Evolutionary conservation across 352 stramenopile genomes (phyloP).

Genomic region (Pythium sp.): DNA sequence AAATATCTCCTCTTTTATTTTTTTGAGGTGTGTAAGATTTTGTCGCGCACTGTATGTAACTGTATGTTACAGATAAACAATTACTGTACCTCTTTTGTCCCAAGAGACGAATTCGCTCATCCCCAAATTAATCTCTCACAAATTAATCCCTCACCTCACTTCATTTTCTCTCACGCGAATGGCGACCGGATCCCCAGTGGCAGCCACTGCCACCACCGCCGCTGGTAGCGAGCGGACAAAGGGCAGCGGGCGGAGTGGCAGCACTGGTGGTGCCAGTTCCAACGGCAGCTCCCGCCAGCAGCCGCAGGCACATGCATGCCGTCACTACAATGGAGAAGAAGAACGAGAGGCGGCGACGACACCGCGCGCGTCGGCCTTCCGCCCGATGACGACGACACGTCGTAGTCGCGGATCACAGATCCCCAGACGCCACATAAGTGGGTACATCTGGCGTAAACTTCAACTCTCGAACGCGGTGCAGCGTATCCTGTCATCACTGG

Average conservation of each 20-base stretch:
- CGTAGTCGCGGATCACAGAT: background rate
- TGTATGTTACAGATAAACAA: too few species aligned
- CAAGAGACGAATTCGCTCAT: background rate
- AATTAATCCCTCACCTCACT: background rate
- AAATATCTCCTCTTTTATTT: too few species aligned
- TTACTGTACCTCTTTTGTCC: too few species aligned
- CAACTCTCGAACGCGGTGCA: constrained; percentile 46
- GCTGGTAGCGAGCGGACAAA: too few species aligned
- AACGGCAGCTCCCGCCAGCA: background rate
- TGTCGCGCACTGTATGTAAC: too few species aligned
- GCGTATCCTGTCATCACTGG: constrained; percentile 49
- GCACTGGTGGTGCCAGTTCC: background rate
- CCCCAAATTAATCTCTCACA: background rate
- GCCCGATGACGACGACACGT: background rate
- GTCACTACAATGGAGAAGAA: background rate
- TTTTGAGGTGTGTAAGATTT: too few species aligned
- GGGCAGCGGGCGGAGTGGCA: background rate
- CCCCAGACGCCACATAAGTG: background rate
- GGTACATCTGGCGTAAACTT: background rate
- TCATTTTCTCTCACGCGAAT: background rate
- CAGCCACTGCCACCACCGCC: background rate
- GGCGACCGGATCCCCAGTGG: background rate
- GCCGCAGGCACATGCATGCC: background rate
- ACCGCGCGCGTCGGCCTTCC: background rate
- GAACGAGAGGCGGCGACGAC: background rate